Evolutionary conservation across 192 early-diverging fungal species (phyloP), one percentile per base, ranked within the genome.

Genomic region (Coemansia guatemalensis): DNA sequence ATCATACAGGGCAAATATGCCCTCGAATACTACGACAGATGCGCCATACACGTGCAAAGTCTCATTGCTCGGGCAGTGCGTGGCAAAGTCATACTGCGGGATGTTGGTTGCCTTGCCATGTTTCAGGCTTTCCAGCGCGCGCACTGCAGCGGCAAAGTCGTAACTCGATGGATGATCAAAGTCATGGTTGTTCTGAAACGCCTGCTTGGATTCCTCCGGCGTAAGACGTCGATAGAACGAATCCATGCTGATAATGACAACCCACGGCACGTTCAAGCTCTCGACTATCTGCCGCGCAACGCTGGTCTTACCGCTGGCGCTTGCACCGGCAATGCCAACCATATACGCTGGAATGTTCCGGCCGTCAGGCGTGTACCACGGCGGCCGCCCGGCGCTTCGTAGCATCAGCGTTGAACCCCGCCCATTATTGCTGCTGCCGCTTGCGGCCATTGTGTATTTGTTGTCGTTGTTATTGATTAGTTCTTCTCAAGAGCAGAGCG

Each of bases 1-100:
- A 67, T 95, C 93, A 69, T 94, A 94, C 29, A 98, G 76, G 8
- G 94, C 96, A 86, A 98, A 97, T 62, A 98, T 98, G 49, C 96
- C 96, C 70, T 98, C 96, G 76, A 98, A 97, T 48, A 97, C 93
- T 48, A 98, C 85, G 5, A 98, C 90, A 58, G 95, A 96, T 20
- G 95, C 96, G 53, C 95, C 95, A 73, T 98, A 97, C 9, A 96
- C 74, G 3, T 87, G 78, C 60, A 85, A 88, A 8, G 83, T 75
- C 58, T 89, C 71, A 32, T 44, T 60, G 63, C 85, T 87, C 61
- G 92, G 84, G 68, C 90, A 85, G 69, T 97, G 95, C 0, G 90
- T 93, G 23, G 82, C 61, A 76, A 98, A 98, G 68, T 96, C 90
- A 69, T 98, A 98, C 39, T 94, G 85, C 5, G 96, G 95, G 3